Evolutionary conservation across 306 rosid genomes (phyloP), one percentile per base, ranked within the genome.

Genomic region (Chamaecrista fasciculata): DNA sequence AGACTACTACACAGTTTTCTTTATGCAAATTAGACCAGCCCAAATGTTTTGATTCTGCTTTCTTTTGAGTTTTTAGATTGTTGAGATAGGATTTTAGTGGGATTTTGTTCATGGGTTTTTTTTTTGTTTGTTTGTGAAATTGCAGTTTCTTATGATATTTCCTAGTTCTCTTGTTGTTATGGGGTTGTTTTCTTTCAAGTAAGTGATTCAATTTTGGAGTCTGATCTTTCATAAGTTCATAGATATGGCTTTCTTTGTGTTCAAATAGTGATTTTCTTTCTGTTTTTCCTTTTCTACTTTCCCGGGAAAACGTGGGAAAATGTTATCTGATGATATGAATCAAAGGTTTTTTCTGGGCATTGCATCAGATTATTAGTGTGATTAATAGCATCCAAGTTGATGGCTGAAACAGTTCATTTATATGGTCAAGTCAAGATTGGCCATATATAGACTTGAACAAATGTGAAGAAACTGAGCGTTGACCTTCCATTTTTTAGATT

Each of bases 81-180:
- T 40, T 11, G 36, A 11, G 4, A 8, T 43, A 10, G n/a, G 18
- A 2, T 59, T 18, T 31, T 19, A 19, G 29, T 34, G 47, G 2
- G 2, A 48, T 14, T 59, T 52, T 66, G 3, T 19, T 48, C 24
- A 47, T 49, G 21, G 34, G 28, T 34, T 9, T 37, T 16, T 46
- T 55, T 36, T 62, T 49, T n/a, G 34, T 20, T 34, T 9, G 26
- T 16, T 46, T 55, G 25, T 62, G 76, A 62, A 70, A 70, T 47
- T 62, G 68, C 48, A 25, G 70, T 16, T n/a, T 50, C 75, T 49
- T 68, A 16, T 65, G 11, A 60, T 63, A 25, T 56, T 56, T 5
- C 47, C 48, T 53, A 56, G 77, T 55, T 47, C 2, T 78, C 50
- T 78, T 71, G 58, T 65, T 67, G 60, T 58, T 49, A 46, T 51